Percentiles rank a stretch among this genome's conserved stretches.
Evolutionary conservation across 2,329 filamentous ascomycete genomes (phyloP).

Genomic region (Cyphellophora attinorum): DNA sequence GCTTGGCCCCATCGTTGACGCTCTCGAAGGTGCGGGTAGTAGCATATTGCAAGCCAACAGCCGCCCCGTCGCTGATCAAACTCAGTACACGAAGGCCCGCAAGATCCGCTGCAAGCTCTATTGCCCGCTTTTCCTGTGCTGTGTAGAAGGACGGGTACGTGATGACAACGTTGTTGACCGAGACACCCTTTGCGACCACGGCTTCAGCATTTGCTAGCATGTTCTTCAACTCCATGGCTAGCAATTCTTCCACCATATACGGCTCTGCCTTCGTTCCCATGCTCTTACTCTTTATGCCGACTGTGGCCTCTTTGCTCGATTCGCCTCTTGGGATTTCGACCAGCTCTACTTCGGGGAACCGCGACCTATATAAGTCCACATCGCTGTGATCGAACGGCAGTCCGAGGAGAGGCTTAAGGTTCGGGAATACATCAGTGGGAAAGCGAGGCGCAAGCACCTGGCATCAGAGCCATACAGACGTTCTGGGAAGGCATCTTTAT

Average conservation of each 20-base stretch:
- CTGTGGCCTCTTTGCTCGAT: slow-evolving; percentile 51
- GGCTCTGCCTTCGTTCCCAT: slow-evolving; percentile 52
- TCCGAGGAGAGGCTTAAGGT: slow-evolving; percentile 85
- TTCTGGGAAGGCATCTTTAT: slow-evolving; percentile 65
- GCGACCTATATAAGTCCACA: slow-evolving; percentile 59
- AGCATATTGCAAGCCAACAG: slow-evolving; percentile 91
- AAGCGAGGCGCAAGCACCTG: slow-evolving; percentile 77
- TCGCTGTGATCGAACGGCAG: slow-evolving; percentile 49
- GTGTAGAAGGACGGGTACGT: slow-evolving; percentile 89
- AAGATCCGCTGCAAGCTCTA: slow-evolving; percentile 74
- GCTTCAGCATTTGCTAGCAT: slow-evolving; percentile 80
- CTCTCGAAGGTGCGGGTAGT: slow-evolving; percentile 83
- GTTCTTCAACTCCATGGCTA: slow-evolving; percentile 94
- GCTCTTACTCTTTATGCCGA: slow-evolving; percentile 70
- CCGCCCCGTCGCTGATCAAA: slow-evolving; percentile 79
- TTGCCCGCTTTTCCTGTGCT: slow-evolving; percentile 75
- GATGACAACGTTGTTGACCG: slow-evolving; percentile 73
- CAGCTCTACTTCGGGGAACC: slow-evolving; percentile 71
- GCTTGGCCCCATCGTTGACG: slow-evolving; percentile 69
- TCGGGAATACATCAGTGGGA: slow-evolving; percentile 87
- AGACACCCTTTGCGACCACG: slow-evolving; percentile 64
- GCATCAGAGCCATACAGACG: slow-evolving; percentile 87
- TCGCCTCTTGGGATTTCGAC: slow-evolving; percentile 40
- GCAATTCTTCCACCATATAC: slow-evolving; percentile 77
- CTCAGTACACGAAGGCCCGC: slow-evolving; percentile 79